Percentiles rank a stretch among this genome's conserved stretches.
Conservation (phyloP, 2,329 filamentous ascomycete species). For the Aureobasidium sp. region DNA sequence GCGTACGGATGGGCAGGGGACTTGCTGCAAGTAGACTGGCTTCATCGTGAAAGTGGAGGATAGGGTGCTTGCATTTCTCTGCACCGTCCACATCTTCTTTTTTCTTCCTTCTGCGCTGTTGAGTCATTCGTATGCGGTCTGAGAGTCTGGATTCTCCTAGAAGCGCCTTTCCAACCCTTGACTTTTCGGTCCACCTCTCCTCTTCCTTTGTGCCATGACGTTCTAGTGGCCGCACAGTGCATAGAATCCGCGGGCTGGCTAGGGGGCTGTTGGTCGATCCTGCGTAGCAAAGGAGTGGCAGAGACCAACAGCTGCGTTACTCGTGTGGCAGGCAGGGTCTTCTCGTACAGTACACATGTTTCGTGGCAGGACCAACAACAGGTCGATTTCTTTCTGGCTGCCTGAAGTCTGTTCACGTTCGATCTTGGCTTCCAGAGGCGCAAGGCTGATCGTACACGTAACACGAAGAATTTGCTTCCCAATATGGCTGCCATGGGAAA, state of each 20-base stretch:
- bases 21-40: constrained; percentile 13
- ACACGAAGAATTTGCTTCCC: background rate
- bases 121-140: constrained; percentile 10
- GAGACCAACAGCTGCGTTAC: constrained; percentile 5
- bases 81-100: constrained; percentile 14
- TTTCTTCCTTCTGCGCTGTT: constrained; percentile 7
- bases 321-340: constrained; percentile 1
- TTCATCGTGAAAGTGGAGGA: constrained; percentile 16
- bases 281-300: constrained; percentile 1
- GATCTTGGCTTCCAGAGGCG: background rate
- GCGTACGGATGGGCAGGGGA: constrained; percentile 16
- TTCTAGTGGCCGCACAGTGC: background rate
- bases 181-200: background rate
- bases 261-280: constrained; percentile 3
- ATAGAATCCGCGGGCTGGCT: constrained; percentile 8
- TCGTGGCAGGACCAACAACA: constrained; percentile 2
- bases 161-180: constrained; percentile 8
- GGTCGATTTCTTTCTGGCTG: background rate
- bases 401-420: background rate
- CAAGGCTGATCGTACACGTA: constrained; percentile 11
- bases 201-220: constrained; percentile 8
- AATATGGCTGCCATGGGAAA: constrained; percentile 3
- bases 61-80: constrained; percentile 2
- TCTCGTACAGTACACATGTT: background rate
- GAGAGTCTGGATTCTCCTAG: constrained; percentile 7